Percentiles rank a stretch among this genome's conserved stretches.
phyloP scores from a whole-genome alignment of 1,284 basidiomycete genomes.

The Boletellus deceptivus region DNA sequence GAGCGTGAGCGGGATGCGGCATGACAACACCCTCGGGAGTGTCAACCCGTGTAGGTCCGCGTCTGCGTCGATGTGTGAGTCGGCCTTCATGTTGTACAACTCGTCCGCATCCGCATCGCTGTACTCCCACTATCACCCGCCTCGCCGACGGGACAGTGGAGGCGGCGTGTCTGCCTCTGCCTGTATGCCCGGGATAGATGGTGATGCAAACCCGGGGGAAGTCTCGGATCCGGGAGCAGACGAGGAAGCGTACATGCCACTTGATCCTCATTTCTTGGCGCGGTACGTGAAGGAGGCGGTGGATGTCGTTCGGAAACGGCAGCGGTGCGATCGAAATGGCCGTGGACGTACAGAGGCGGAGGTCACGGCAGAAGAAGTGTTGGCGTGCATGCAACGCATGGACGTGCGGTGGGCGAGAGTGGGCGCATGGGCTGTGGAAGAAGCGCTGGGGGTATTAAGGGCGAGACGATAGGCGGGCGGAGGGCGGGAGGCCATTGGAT shows the following conservation, averaged over 20 bases:
- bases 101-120: constrained; percentile 30
- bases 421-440: constrained; percentile 59
- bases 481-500: too few relatives aligned
- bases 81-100: not conserved
- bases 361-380: constrained; percentile 50
- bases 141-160: constrained; percentile 14
- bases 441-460: constrained; percentile 42
- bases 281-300: constrained; percentile 48
- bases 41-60: not conserved
- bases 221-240: constrained; percentile 57
- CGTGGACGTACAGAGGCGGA: constrained; percentile 9
- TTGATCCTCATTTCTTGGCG: constrained; percentile 52
- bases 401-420: constrained; percentile 65
- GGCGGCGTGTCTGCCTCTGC: not conserved
- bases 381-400: constrained; percentile 40
- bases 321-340: not conserved
- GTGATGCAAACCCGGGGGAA: constrained; percentile 37
- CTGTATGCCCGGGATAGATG: not conserved
- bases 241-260: constrained; percentile 59
- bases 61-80: not conserved
- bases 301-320: constrained; percentile 23
- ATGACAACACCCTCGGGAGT: not conserved
- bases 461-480: not conserved
- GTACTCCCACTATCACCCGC: constrained; percentile 25
- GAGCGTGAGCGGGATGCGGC: not conserved